Evolutionary conservation across 1,284 basidiomycete species (phyloP).

Genomic region (Melampsora americana): DNA sequence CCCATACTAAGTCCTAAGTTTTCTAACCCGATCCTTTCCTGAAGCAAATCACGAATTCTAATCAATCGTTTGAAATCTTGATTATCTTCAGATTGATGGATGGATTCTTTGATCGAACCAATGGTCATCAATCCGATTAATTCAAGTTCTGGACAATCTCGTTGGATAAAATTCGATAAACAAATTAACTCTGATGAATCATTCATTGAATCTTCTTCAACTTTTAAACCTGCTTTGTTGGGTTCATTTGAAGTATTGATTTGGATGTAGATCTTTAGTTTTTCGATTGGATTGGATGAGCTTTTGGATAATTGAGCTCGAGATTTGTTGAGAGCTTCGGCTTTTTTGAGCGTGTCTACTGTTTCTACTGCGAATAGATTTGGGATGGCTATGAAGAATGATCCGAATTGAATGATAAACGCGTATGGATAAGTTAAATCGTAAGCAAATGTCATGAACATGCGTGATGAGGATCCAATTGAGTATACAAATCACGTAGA

Average conservation of each 20-base stretch:
- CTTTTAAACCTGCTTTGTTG: constrained; percentile 74
- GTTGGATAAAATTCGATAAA: constrained; percentile 71
- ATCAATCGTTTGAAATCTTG: constrained; percentile 75
- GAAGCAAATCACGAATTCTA: constrained; percentile 63
- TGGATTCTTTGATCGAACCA: constrained; percentile 72
- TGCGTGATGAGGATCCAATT: background rate
- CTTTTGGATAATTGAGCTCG: constrained; percentile 59
- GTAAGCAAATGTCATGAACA: background rate
- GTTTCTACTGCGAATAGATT: constrained; percentile 89
- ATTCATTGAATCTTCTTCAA: constrained; percentile 46
- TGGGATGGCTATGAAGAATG: constrained; percentile 65
- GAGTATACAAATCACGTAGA: too few relatives aligned
- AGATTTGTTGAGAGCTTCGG: constrained; percentile 75
- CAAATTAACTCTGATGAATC: constrained; percentile 60
- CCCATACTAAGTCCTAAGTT: constrained; percentile 86
- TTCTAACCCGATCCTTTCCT: constrained; percentile 57
- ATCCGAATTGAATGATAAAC: constrained; percentile 34
- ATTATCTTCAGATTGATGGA: constrained; percentile 64
- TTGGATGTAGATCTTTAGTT: constrained; percentile 78
- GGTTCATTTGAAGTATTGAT: constrained; percentile 92
- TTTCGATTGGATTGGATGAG: constrained; percentile 55
- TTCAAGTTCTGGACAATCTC: constrained; percentile 68
- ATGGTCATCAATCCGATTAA: constrained; percentile 95
- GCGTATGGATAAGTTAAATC: constrained; percentile 45
- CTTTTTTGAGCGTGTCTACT: constrained; percentile 78